Conservation (phyloP, 2,329 filamentous ascomycete genomes). For the Aciculosporium take region DNA sequence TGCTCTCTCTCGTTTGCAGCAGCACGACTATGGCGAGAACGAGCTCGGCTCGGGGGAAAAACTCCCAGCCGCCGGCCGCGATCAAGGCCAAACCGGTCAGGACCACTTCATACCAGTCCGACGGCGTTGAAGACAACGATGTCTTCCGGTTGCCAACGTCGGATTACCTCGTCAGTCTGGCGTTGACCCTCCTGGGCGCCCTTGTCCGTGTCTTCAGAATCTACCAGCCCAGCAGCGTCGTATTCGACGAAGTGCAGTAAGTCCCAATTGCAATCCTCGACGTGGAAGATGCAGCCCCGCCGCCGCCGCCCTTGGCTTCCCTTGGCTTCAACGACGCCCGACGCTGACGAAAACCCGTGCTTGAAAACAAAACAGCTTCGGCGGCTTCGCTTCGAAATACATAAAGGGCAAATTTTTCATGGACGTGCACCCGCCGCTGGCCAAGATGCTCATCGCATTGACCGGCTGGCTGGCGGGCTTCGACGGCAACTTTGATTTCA, state of each 20-base stretch:
- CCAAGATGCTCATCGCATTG: slow-evolving; percentile 90
- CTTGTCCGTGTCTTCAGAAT: slow-evolving; percentile 85
- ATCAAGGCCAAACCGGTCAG: slow-evolving; percentile 25
- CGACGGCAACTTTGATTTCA: slow-evolving; percentile 93
- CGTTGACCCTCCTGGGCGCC: slow-evolving; percentile 60
- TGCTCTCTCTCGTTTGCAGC: neutral
- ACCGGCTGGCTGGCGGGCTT: slow-evolving; percentile 93
- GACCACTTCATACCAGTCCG: slow-evolving; percentile 52
- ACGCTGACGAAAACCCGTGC: neutral
- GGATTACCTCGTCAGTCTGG: slow-evolving; percentile 66
- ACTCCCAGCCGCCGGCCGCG: slow-evolving; percentile 19
- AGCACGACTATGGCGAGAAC: slow-evolving; percentile 18
- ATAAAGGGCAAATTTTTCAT: slow-evolving; percentile 99
- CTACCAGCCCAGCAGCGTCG: slow-evolving; percentile 89
- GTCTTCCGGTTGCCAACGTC: slow-evolving; percentile 71
- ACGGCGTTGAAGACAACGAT: slow-evolving; percentile 78
- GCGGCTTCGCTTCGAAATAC: slow-evolving; percentile 95
- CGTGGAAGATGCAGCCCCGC: neutral
- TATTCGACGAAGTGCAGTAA: slow-evolving; percentile 98
- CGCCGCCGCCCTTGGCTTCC: neutral
- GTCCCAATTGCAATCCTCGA: slow-evolving; percentile 24
- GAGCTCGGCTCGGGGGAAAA: slow-evolving; percentile 22
- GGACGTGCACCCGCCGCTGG: slow-evolving; percentile 97
- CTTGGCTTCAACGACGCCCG: neutral
- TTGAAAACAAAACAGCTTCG: slow-evolving; percentile 49